Conservation (phyloP, 2,329 filamentous ascomycete genomes). For the Exophiala spinifera region DNA sequence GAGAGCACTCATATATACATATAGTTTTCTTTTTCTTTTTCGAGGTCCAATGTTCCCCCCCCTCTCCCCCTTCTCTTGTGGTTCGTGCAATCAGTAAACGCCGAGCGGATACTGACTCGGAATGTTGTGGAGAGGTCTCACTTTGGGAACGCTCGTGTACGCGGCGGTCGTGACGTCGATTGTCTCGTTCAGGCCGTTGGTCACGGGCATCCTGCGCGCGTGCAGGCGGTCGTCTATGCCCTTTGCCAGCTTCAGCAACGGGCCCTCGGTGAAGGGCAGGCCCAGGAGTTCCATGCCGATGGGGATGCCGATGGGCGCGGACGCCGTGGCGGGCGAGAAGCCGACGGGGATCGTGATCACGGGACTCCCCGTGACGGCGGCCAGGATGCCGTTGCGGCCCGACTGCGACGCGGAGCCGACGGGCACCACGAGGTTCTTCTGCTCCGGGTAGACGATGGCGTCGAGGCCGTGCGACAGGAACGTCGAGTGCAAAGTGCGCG, state of each 20-base stretch:
- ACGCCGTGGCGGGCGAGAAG: constrained; percentile 49
- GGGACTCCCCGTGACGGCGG: constrained; percentile 52
- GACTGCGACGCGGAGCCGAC: constrained; percentile 56
- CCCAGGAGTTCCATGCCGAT: constrained; percentile 65
- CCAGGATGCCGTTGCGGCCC: constrained; percentile 59
- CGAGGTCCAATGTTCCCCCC: too few species aligned
- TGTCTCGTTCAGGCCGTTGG: constrained; percentile 18
- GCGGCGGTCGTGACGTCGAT: constrained; percentile 13
- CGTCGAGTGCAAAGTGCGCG: constrained; percentile 48
- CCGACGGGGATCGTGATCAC: constrained; percentile 47
- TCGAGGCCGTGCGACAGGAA: constrained; percentile 52
- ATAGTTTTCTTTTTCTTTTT: too few species aligned
- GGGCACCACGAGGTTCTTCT: constrained; percentile 60
- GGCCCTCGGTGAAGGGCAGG: constrained; percentile 53
- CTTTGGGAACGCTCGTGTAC: constrained; percentile 13
- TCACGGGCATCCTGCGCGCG: constrained; percentile 46
- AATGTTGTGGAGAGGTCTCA: constrained; percentile 22
- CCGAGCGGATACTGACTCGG: constrained; percentile 23
- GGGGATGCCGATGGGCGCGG: constrained; percentile 58
- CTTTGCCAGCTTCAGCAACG: constrained; percentile 54
- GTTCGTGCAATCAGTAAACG: constrained; percentile 19
- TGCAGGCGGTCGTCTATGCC: constrained; percentile 48
- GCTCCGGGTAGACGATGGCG: constrained; percentile 62
- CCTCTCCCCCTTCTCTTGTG: too few species aligned
- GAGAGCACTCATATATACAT: too few species aligned